Base-by-base conservation (phyloP, 352 stramenopile genomes). In the Globisporangium middletonii region DNA sequence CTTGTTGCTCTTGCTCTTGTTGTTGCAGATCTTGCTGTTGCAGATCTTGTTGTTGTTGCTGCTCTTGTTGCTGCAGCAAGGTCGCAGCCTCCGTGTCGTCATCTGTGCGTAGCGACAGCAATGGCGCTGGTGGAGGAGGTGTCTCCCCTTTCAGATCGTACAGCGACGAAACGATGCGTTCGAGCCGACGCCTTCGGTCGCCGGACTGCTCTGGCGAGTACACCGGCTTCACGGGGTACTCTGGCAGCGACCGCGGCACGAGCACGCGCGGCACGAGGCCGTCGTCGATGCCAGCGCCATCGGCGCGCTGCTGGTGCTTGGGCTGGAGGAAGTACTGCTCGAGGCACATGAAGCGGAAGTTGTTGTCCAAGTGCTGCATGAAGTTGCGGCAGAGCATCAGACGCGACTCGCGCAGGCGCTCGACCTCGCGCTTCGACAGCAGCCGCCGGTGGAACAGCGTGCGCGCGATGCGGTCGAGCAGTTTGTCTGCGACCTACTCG, bases 321-420 rank as follows among this genome's bases (percentile, higher is more conserved):
- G 33, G 9, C 18, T 23, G 62, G 19, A 86, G 23, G 43, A 86
- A 89, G 50, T 86, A 82, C 44, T 66, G 79, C 66, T 83, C 68
- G 30, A 92, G 62, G n/a, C 68, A 71, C 30, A 88, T 58, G 26
- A 74, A 70, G 9, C 57, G 67, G 28, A 92, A 83, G 51, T 89
- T 78, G 19, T 62, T 59, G 48, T 87, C 79, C 55, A 86, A 60
- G 63, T 83, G 67, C 45, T 63, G 63, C 6, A 53, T 49, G 46
- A 92, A 57, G 48, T 86, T 92, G 38, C 82, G 77, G 37, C 72
- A 68, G 18, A 92, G 70, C 61, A 89, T 68, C 56, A 89, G 64
- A 33, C 73, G 75, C 18, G 77, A 83, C 44, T 69, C 63, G 27
- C 70, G 67, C 45, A 92, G 26, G 16, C 82, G 68, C 15, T 69